These are phyloP conservation scores for Exophiala xenobiotica DNA, from an alignment of 2,329 filamentous ascomycete species.

Conservation along the genomic window DNA sequence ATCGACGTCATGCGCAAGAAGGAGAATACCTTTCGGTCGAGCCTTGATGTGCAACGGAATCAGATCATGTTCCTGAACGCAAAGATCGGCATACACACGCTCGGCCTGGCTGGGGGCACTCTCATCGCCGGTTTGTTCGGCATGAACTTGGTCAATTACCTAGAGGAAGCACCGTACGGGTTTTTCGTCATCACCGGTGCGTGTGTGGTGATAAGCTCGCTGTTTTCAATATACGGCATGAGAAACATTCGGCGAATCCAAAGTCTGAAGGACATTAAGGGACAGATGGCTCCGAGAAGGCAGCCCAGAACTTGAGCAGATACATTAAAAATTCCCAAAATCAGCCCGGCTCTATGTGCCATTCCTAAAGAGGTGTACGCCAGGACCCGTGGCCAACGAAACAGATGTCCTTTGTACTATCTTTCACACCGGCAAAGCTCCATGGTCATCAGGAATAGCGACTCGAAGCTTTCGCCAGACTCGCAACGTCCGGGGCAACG, in stretches of 20 bases:
- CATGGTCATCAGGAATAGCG: too few relatives aligned
- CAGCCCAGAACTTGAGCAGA: neutral
- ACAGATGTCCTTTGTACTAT: too few relatives aligned
- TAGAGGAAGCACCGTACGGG: constrained; percentile 36
- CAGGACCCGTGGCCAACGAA: too few relatives aligned
- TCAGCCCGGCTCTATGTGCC: too few relatives aligned
- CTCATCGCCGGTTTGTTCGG: constrained; percentile 39
- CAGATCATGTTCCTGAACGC: constrained; percentile 43
- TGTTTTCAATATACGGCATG: constrained; percentile 33
- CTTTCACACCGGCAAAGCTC: too few relatives aligned
- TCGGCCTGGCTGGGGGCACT: constrained; percentile 38
- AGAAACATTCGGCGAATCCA: constrained; percentile 31
- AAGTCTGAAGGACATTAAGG: constrained; percentile 22
- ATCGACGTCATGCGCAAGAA: constrained; percentile 35
- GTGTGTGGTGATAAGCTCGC: constrained; percentile 29
- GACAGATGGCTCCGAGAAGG: neutral
- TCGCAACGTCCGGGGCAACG: neutral
- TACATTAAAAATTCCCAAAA: too few relatives aligned
- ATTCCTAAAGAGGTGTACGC: too few relatives aligned
- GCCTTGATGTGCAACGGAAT: constrained; percentile 39
- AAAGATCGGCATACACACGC: constrained; percentile 39
- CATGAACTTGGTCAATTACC: constrained; percentile 41
- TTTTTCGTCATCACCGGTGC: constrained; percentile 29
- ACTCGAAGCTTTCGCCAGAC: constrained; percentile 1
- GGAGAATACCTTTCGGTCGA: constrained; percentile 36